Evolutionary conservation across 2,329 filamentous ascomycete species (phyloP), one percentile per base, ranked within the genome.

Genomic region (Penicillium rolfsii): DNA sequence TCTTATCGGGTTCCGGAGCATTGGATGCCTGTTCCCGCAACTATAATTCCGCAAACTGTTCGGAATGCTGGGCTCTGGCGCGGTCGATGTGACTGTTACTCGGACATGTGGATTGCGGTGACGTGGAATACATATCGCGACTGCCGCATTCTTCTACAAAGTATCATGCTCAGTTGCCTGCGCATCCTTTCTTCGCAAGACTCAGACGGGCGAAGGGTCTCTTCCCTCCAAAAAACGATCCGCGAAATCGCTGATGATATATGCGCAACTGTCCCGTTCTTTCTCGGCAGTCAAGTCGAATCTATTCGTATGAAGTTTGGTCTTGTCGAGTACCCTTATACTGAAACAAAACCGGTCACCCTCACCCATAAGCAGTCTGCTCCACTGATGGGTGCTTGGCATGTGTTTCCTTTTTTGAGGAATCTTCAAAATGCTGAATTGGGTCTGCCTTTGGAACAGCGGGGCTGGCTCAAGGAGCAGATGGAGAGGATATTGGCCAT

Each of bases 71-170:
- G 72, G 0, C 55, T 72, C 14, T 74, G 67, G 53, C 49, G 59
- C 1, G 59, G 64, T 55, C 65, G 68, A 6, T 72, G 71, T n/a
- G 72, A 74, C 60, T 73, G 71, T 60, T 74, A 74, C 55, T 24
- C 63, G 1, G 70, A 73, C 24, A 52, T 73, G 26, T 74, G 71
- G 70, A 68, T 71, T 3, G 69, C 70, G 6, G 59, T 64, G 7
- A 73, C 69, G 0, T 73, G 71, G 72, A 73, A 74, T 35, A 67
- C 62, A 4, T 71, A 69, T 50, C 70, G 72, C n/a, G 71, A 72
- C 28, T 71, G 68, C 12, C 65, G 70, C 9, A 68, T 74, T 16
- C 58, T 68, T 4, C 55, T 71, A 1, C 71, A 71, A 14, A 69
- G 64, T 14, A 71, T 73, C 52, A 73, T 73, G 24, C 60, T 72